Conservation (phyloP, 148 eudicot species). For the Fagopyrum tataricum region DNA sequence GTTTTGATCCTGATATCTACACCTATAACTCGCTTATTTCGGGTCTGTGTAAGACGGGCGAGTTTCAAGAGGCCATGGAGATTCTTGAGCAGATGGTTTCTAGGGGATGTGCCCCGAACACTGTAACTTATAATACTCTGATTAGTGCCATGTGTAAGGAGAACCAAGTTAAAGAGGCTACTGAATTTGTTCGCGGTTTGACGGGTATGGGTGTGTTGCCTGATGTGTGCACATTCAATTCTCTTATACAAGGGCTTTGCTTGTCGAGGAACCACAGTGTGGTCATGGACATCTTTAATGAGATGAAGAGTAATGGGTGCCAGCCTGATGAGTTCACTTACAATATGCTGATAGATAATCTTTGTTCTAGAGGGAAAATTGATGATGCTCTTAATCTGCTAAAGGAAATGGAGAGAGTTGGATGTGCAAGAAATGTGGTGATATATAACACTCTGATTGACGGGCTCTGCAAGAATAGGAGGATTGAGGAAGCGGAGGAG, state of each 20-base stretch:
- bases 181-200: slow-evolving; percentile 59
- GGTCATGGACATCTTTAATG: slow-evolving; percentile 63
- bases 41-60: slow-evolving; percentile 67
- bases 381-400: slow-evolving; percentile 58
- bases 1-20: slow-evolving; percentile 74
- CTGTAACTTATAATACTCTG: slow-evolving; percentile 73
- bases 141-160: slow-evolving; percentile 82
- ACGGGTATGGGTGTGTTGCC: slow-evolving; percentile 65
- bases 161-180: slow-evolving; percentile 77
- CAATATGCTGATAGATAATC: slow-evolving; percentile 70
- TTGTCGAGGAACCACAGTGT: slow-evolving; percentile 41
- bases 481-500: slow-evolving; percentile 87
- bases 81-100: slow-evolving; percentile 79
- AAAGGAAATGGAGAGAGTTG: slow-evolving; percentile 88
- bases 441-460: slow-evolving; percentile 79
- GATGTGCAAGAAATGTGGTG: slow-evolving; percentile 68
- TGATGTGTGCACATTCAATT: slow-evolving; percentile 86
- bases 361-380: slow-evolving; percentile 60
- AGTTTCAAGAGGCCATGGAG: slow-evolving; percentile 78
- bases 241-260: slow-evolving; percentile 91
- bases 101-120: slow-evolving; percentile 64
- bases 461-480: slow-evolving; percentile 74
- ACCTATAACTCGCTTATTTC: slow-evolving; percentile 77
- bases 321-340: slow-evolving; percentile 89
- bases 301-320: slow-evolving; percentile 82